Percentiles rank a stretch among this genome's conserved stretches.
Conservation (phyloP, 495 filamentous ascomycete genomes). For the Peziza echinospora region DNA sequence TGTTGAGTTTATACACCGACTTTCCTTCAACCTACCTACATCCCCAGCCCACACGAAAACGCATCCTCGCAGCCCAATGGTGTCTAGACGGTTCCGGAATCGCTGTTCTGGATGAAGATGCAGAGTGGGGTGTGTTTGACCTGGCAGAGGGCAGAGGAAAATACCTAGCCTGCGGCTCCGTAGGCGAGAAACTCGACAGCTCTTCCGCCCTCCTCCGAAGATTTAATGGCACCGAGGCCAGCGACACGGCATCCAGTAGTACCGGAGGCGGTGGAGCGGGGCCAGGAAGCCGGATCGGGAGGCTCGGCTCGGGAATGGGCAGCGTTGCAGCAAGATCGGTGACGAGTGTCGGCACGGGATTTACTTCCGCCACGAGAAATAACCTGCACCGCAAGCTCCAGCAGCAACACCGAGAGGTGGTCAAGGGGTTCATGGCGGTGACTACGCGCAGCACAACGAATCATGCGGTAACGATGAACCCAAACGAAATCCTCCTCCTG, state of each 20-base stretch:
- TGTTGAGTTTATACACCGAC: conserved; percentile 13
- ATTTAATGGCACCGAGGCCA: neutral
- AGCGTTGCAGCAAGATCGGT: neutral
- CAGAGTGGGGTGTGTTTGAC: conserved; percentile 91
- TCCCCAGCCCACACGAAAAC: conserved; percentile 34
- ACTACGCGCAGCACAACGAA: neutral
- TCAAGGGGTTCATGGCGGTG: neutral
- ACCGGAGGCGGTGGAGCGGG: neutral
- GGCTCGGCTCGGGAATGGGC: too few species aligned
- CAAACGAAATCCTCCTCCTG: neutral
- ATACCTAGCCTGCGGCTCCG: neutral
- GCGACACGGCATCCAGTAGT: neutral
- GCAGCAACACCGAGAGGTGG: too few species aligned
- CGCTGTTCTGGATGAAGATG: conserved; percentile 55
- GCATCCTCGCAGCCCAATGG: conserved; percentile 65
- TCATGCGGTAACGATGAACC: neutral
- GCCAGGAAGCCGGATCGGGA: neutral
- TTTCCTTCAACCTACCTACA: conserved; percentile 8
- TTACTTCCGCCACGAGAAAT: neutral
- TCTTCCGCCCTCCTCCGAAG: neutral
- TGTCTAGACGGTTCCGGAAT: conserved; percentile 56
- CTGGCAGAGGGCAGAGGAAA: conserved; percentile 33
- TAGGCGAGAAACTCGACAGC: neutral
- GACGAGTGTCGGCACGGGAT: neutral
- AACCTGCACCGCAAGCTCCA: neutral